These are phyloP conservation scores for Ophiosphaerella korrae DNA, from an alignment of 2,329 filamentous ascomycete species.

Conservation along the genomic window DNA sequence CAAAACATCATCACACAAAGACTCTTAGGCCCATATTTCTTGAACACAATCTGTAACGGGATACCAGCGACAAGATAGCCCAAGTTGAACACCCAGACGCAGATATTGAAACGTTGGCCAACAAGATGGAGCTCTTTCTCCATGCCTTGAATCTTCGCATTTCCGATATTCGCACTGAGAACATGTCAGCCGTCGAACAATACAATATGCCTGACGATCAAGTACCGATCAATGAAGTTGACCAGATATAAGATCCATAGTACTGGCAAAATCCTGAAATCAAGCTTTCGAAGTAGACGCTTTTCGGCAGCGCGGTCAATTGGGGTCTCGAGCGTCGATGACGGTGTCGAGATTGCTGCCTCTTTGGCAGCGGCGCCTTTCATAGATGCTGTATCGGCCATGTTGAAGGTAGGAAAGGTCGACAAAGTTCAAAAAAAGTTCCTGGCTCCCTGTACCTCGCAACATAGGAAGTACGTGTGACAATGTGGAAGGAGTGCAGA, in stretches of 20 bases:
- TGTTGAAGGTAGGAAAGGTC: background rate
- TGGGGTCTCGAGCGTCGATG: conserved; percentile 10
- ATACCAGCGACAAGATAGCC: conserved; percentile 45
- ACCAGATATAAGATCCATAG: conserved; percentile 43
- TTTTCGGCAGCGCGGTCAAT: conserved; percentile 33
- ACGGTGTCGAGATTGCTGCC: conserved; percentile 8
- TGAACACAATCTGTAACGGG: conserved; percentile 41
- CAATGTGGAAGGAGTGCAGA: no score
- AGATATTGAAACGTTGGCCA: conserved; percentile 46
- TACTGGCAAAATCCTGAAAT: conserved; percentile 36
- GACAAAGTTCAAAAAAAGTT: no score
- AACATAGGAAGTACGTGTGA: no score
- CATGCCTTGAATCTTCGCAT: conserved; percentile 46
- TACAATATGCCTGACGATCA: background rate
- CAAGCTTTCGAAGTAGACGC: conserved; percentile 36
- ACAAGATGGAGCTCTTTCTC: conserved; percentile 42
- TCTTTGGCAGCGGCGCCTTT: conserved; percentile 14
- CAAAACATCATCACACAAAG: conserved; percentile 42
- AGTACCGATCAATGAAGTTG: conserved; percentile 39
- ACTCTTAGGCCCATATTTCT: conserved; percentile 40
- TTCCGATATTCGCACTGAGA: conserved; percentile 35
- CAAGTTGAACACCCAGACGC: conserved; percentile 46
- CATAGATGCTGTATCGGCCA: conserved; percentile 11
- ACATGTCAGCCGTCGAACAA: background rate
- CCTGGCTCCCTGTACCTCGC: no score